Evolutionary conservation across 768 basidiomycete genomes (phyloP), one percentile per base, ranked within the genome.

Genomic region (Mycena capillaripes): DNA sequence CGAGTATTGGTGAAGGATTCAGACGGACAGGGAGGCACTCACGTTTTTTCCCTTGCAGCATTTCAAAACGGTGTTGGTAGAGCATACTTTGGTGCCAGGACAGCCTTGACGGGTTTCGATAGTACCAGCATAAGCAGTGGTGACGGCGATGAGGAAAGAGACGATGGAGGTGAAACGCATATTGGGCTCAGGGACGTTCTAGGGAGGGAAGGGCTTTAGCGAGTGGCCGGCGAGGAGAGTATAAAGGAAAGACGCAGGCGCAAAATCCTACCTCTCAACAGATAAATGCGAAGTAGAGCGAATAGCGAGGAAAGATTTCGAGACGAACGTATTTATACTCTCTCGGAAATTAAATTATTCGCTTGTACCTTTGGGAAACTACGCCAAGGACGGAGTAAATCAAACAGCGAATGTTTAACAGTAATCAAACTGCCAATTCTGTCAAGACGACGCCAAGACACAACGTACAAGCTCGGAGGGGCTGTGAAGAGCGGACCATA

Each of bases 21-120:
- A 63, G 38, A 63, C 11, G 32, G 48, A 63, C 53, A 19, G 50
- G 19, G 53, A 66, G 42, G 23, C 36, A 56, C 64, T 44, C 64
- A 66, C 64, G 40, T 65, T 44, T 48, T 55, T 12, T 17, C 64
- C 64, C 40, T 66, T 66, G 64, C 64, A 66, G 64, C 64, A 66
- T 56, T 19, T 25, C 53, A 66, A 56, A 56, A 66, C 64, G 4
- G 6, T 56, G 64, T 56, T 42, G 52, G 64, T 40, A 16, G 64
- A 52, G 40, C 64, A 66, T 55, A 66, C 38, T 44, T 56, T 66
- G 38, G 64, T 66, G 9, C 64, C 64, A 56, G 36, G 64, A 56
- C 64, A 66, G 50, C 64, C 64, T 56, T 66, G 64, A 66, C 64
- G 52, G 6, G n/a, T 56, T 55, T 66, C 52, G 53, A 66, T 66